phyloP scores from a whole-genome alignment of 257 asterid species.

The Parsonsia alboflavescens region DNA sequence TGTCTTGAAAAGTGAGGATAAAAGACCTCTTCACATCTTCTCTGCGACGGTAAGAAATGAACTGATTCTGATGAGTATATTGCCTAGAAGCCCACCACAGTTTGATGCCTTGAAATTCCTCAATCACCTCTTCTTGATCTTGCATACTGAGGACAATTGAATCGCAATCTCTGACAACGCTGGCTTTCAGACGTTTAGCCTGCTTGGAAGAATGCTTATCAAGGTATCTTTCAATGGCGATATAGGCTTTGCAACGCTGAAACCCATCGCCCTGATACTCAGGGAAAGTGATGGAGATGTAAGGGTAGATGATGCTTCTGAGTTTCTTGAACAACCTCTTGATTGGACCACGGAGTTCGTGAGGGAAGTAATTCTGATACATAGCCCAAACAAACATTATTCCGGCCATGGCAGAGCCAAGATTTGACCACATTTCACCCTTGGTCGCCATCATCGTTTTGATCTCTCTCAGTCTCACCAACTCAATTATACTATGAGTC shows the following conservation, averaged over 20 bases:
- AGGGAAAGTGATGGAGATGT: slow-evolving; percentile 10
- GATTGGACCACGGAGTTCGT: slow-evolving; percentile 8
- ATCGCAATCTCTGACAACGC: slow-evolving; percentile 30
- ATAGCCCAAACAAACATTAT: slow-evolving; percentile 19
- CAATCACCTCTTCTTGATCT: slow-evolving; percentile 49
- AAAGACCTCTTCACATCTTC: slow-evolving; percentile 36
- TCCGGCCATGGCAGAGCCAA: slow-evolving; percentile 18
- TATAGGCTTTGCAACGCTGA: slow-evolving; percentile 36
- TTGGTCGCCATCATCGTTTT: slow-evolving; percentile 11
- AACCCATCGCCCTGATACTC: slow-evolving; percentile 22
- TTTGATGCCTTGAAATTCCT: slow-evolving; percentile 34
- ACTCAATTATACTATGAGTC: too few relatives aligned
- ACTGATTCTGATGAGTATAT: slow-evolving; percentile 8
- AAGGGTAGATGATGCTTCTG: slow-evolving; percentile 7
- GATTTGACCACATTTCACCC: slow-evolving; percentile 12
- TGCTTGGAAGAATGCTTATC: slow-evolving; percentile 39
- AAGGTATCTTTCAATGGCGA: slow-evolving; percentile 47
- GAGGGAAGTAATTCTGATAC: slow-evolving; percentile 18
- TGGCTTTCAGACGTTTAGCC: slow-evolving; percentile 47
- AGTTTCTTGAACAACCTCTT: neutral
- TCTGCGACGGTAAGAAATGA: slow-evolving; percentile 35
- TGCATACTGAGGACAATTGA: slow-evolving; percentile 51
- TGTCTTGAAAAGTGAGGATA: slow-evolving; percentile 42
- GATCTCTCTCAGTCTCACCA: too few relatives aligned
- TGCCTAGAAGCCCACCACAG: slow-evolving; percentile 48